These are phyloP conservation scores for Cyclotella kingstonii DNA, from an alignment of 108 stramenopile genomes.

Conservation along the genomic window DNA sequence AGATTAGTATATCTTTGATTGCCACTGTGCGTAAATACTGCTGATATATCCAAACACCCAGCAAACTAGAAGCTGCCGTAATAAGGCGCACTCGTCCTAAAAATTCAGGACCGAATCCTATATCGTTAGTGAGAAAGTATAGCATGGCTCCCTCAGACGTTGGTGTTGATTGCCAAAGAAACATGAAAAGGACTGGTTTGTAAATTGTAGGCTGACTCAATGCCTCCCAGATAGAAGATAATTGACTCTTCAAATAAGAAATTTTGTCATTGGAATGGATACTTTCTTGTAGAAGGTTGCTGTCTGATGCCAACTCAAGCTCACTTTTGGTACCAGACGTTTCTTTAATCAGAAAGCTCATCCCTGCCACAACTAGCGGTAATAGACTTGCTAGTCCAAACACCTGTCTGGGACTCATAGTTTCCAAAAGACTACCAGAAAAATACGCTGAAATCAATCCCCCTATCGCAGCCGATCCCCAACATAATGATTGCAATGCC, in stretches of 20 bases:
- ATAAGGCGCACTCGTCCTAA: conserved; percentile 86
- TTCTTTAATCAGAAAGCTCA: conserved; percentile 79
- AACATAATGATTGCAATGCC: conserved; percentile 89
- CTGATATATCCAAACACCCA: conserved; percentile 88
- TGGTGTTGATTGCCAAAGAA: conserved; percentile 95
- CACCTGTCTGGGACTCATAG: conserved; percentile 80
- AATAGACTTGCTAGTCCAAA: conserved; percentile 85
- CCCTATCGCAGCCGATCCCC: conserved; percentile 88
- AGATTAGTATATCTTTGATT: conserved; percentile 84
- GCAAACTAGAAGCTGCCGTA: conserved; percentile 76
- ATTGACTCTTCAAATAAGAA: conserved; percentile 58
- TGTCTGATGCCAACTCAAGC: background rate
- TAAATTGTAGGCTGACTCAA: conserved; percentile 78
- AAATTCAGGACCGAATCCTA: conserved; percentile 91
- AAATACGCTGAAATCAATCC: conserved; percentile 89
- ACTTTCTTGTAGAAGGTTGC: background rate
- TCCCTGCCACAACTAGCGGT: conserved; percentile 81
- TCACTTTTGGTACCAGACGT: conserved; percentile 29
- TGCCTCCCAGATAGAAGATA: conserved; percentile 72
- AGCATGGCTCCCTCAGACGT: conserved; percentile 91
- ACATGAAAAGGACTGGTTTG: conserved; percentile 90
- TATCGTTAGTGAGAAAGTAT: conserved; percentile 91
- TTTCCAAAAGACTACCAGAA: conserved; percentile 82
- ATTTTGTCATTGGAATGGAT: conserved; percentile 2
- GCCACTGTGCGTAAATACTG: conserved; percentile 48